Evolutionary conservation across 176 grass and related monocot species (phyloP), one percentile per base, ranked within the genome.

Genomic region (Oryza brachyantha): DNA sequence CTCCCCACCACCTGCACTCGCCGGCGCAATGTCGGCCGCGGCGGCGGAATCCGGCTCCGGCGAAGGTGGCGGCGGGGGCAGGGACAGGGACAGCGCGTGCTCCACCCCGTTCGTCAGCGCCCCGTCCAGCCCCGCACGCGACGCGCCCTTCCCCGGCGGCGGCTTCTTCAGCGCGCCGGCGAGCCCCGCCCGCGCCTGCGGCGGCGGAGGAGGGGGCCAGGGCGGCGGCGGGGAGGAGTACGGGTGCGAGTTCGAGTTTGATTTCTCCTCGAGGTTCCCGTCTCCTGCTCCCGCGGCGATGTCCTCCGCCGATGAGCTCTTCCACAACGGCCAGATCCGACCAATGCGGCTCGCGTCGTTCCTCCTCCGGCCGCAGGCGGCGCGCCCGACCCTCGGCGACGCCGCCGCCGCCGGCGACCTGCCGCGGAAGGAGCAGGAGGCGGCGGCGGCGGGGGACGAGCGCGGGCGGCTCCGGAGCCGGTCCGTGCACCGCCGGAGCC

Each of bases 241-340:
- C 14, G 78, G 36, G 0, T 5, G 27, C 11, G 79, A 83, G 0
- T 91, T 81, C 26, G 79, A 93, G 29, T 94, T 87, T 62, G 85
- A 78, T 24, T 71, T 88, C 76, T 68, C 80, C 5, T 84, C 70
- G 34, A 70, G 45, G 9, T 69, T 79, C 64, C 76, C 86, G 4
- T 84, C 76, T 1, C 81, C 81, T 0, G 54, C 25, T 17, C 22
- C 34, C 5, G 78, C 38, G 77, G 72, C 84, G 22, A 97, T 97
- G 94, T 90, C 85, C 63, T 92, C 91, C 5, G 94, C 94, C 9
- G 87, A 94, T 35, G 91, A 97, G 81, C 88, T 97, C 73, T 97
- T 97, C 77, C 50, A 91, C 75, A 92, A 97, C 68, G 91, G 91
- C 19, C 91, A 94, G 89, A 94, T 97, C 94, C 84, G 89, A 1